A percentile compares a stretch with the other conserved stretches of the same genome.
Conservation (phyloP, 305 asterid genomes). For the Fraxinus platypoda region DNA sequence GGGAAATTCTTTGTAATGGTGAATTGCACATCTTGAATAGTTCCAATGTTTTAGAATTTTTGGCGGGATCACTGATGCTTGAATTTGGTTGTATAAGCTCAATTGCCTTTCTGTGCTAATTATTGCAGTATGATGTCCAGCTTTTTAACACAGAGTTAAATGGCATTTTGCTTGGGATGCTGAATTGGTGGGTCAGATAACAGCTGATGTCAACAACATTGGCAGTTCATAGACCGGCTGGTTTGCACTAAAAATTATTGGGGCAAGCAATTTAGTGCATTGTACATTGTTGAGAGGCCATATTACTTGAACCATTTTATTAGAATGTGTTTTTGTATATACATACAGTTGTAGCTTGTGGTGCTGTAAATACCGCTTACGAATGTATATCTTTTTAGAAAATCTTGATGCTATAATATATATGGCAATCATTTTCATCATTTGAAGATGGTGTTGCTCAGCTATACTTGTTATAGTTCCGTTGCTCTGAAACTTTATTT, state of each 20-base stretch:
- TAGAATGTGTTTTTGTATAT: constrained; percentile 45
- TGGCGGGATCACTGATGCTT: constrained; percentile 59
- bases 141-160: constrained; percentile 64
- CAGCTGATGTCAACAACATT: constrained; percentile 80
- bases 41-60: constrained; percentile 36
- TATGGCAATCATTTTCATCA: constrained; percentile 21
- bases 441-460: constrained; percentile 21
- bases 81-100: constrained; percentile 62
- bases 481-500: constrained; percentile 10
- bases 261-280: constrained; percentile 46
- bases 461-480: constrained; percentile 19
- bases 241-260: constrained; percentile 44
- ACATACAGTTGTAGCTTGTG: constrained; percentile 49
- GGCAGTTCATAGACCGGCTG: constrained; percentile 63
- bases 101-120: constrained; percentile 62
- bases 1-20: constrained; percentile 28
- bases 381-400: constrained; percentile 44
- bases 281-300: constrained; percentile 52
- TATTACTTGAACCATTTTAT: constrained; percentile 34
- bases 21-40: constrained; percentile 38
- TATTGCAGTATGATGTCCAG: constrained; percentile 84
- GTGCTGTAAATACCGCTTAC: constrained; percentile 44
- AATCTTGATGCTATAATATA: constrained; percentile 26
- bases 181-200: constrained; percentile 83
- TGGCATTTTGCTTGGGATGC: constrained; percentile 78